Conservation (phyloP, 805 yeast species). For the Starmerella gropengiesseri region DNA sequence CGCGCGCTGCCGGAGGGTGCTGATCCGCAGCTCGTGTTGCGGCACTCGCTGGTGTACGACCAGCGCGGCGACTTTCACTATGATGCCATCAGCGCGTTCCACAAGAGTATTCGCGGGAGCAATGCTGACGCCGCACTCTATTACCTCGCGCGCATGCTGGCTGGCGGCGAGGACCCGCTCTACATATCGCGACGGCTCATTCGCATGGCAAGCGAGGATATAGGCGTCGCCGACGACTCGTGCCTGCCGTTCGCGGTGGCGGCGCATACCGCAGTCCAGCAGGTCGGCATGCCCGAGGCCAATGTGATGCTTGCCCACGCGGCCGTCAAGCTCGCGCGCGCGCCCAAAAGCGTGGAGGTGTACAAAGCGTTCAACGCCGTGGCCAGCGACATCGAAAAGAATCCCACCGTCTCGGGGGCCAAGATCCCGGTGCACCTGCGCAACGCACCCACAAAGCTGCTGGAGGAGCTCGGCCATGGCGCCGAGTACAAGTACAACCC, state of each 20-base stretch:
- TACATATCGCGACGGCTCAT: constrained; percentile 86
- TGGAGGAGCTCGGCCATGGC: constrained; percentile 82
- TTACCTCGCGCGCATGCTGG: constrained; percentile 77
- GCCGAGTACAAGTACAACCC: constrained; percentile 86
- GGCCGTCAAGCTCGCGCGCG: constrained; percentile 77
- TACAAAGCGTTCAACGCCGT: constrained; percentile 69
- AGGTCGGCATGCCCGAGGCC: constrained; percentile 90
- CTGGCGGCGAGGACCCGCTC: constrained; percentile 88
- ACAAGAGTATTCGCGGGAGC: constrained; percentile 81
- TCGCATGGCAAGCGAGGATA: constrained; percentile 88
- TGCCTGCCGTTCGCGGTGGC: constrained; percentile 81
- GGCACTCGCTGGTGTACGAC: constrained; percentile 59
- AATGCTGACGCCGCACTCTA: constrained; percentile 83
- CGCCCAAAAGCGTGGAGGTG: constrained; percentile 75
- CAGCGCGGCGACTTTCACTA: constrained; percentile 85
- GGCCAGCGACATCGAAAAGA: constrained; percentile 45
- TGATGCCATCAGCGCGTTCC: constrained; percentile 92
- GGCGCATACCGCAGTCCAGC: constrained; percentile 75
- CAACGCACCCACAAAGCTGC: constrained; percentile 86
- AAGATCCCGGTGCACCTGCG: constrained; percentile 62
- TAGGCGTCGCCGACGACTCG: constrained; percentile 74
- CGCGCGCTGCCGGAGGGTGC: constrained; percentile 24
- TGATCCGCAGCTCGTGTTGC: constrained; percentile 31
- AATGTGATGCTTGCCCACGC: constrained; percentile 84
- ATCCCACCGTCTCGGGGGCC: constrained; percentile 50